phyloP scores from a whole-genome alignment of 352 stramenopile genomes.

The Globisporangium ultimum region DNA sequence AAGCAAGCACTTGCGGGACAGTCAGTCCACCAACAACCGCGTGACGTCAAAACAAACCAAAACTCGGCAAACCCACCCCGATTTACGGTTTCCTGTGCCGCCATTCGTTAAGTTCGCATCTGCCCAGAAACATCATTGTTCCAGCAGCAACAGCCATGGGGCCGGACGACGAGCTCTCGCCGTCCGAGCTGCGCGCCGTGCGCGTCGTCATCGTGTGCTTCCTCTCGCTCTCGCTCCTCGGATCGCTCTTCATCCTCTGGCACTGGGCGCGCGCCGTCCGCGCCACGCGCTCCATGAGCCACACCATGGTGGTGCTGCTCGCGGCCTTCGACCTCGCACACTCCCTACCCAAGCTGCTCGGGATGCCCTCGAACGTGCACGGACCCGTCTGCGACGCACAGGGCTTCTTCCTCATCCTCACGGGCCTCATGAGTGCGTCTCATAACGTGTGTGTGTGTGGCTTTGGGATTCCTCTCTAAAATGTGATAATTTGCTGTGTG shows the following conservation, averaged over 20 bases:
- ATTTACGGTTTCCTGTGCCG: too few relatives aligned
- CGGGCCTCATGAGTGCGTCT: constrained; percentile 51
- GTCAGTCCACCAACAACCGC: too few relatives aligned
- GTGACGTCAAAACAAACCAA: too few relatives aligned
- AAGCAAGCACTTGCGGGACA: too few relatives aligned
- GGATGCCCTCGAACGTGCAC: constrained; percentile 17
- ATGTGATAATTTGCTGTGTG: neutral
- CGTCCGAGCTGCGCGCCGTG: constrained; percentile 24
- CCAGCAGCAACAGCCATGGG: too few relatives aligned
- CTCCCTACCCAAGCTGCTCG: constrained; percentile 52
- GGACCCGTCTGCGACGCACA: constrained; percentile 43
- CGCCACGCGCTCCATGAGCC: constrained; percentile 39
- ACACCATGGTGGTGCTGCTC: constrained; percentile 73
- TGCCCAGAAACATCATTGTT: too few relatives aligned
- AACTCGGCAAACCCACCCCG: too few relatives aligned
- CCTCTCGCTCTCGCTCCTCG: constrained; percentile 38
- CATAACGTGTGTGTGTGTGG: too few relatives aligned
- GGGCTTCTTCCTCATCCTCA: constrained; percentile 47
- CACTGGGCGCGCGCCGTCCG: constrained; percentile 22
- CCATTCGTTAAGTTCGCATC: too few relatives aligned
- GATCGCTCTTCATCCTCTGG: constrained; percentile 45
- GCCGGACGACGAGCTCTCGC: constrained; percentile 14
- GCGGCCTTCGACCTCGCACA: constrained; percentile 55
- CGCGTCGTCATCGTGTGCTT: constrained; percentile 34
- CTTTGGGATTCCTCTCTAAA: too few relatives aligned